Percentiles rank a stretch among this genome's conserved stretches.
Conservation (phyloP, 1,139 yeast species). For the Geotrichum carabidarum region DNA sequence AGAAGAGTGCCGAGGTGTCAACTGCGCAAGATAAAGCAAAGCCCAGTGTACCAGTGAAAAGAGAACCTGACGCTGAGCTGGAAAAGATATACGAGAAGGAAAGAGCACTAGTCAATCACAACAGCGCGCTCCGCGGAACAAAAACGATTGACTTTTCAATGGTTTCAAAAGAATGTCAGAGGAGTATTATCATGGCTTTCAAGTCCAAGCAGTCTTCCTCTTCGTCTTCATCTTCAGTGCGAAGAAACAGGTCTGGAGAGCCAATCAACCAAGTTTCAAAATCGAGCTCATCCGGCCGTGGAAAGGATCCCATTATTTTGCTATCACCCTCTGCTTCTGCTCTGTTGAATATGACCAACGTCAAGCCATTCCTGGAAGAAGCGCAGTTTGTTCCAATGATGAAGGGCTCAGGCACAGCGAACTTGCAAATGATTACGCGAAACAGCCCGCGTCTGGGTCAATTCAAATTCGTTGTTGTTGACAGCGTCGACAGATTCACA, state of each 20-base stretch:
- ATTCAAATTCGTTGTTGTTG: constrained; percentile 73
- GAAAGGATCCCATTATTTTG: constrained; percentile 82
- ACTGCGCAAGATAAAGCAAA: constrained; percentile 10
- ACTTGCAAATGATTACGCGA: constrained; percentile 52
- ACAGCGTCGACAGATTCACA: constrained; percentile 79
- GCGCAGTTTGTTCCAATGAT: constrained; percentile 66
- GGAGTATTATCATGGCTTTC: constrained; percentile 15
- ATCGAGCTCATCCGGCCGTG: constrained; percentile 16
- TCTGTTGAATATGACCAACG: constrained; percentile 70
- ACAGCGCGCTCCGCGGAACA: constrained; percentile 71
- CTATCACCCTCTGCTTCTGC: constrained; percentile 95
- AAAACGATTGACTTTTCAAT: constrained; percentile 42
- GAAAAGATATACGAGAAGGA: constrained; percentile 55
- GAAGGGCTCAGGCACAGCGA: constrained; percentile 37
- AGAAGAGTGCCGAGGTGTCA: constrained; percentile 24
- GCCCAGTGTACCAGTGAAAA: neutral
- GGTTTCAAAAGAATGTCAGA: constrained; percentile 18
- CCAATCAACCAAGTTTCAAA: neutral
- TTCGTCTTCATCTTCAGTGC: neutral
- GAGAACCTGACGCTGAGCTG: constrained; percentile 45
- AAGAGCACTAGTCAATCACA: constrained; percentile 68
- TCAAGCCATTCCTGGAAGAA: constrained; percentile 73
- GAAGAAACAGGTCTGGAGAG: constrained; percentile 6
- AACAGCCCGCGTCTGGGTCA: constrained; percentile 50
- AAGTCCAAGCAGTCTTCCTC: constrained; percentile 8